Base-by-base conservation (phyloP, 2,329 filamentous ascomycete genomes). In the Penicillium aurantiogriseum region DNA sequence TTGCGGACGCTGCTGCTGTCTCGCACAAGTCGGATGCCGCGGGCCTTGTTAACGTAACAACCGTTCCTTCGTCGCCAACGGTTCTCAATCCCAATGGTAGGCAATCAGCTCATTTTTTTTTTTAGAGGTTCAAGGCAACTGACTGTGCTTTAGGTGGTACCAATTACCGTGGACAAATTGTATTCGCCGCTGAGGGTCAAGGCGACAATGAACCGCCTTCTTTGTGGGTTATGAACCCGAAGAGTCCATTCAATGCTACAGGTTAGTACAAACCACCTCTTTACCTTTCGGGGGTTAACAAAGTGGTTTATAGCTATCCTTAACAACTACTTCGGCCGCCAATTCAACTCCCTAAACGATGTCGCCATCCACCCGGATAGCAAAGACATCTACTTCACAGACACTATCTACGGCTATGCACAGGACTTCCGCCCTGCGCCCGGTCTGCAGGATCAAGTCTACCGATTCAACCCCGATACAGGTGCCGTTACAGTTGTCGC, bases 261-360 rank as follows among this genome's bases (percentile, higher is more conserved):
- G 52, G 62, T 54, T 13, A 39, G 50, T 46, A 31, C 31, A 10
- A 5, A 23, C 11, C 10, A 25, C 9, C 11, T 45, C 23, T 21
- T 15, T 19, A 2, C 2, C 4, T 39, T 29, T 45, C 13, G 4
- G 7, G 40, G 0, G 13, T 23, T 44, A 25, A 39, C 36, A 10
- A n/a, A n/a, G 3, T 15, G 9, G 3, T 9, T 35, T 17, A n/a
- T 27, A 64, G 63, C 62, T 5, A 56, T 65, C 11, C 43, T 65
- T 33, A 65, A 65, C 48, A 65, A 65, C 46, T 65, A 58, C 52
- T 65, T 64, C 39, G 63, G 63, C 33, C 60, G 62, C 5, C 62
- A 63, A 36, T 65, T 65, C 31, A 65, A 63, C 38, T 64, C 63
- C 6, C 19, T 65, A 17, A 64, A 65, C 17, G 61, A 65, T 51